Conservation (phyloP, 495 filamentous ascomycete genomes). For the Jackrogersella multiformis region DNA sequence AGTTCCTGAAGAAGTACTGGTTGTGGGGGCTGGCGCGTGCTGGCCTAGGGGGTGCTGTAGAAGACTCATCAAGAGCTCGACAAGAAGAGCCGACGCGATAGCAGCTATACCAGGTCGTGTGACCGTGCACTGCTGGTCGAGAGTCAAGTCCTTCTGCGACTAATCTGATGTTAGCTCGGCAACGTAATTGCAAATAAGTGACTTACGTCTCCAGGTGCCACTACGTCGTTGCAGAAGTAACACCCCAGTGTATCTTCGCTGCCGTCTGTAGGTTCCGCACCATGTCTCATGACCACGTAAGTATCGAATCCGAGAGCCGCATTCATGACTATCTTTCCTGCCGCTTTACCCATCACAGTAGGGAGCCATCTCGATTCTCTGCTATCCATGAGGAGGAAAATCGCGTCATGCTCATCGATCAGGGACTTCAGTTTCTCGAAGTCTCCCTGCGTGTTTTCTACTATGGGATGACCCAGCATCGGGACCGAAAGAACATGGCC, state of each 20-base stretch:
- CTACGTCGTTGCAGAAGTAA: conserved; percentile 98
- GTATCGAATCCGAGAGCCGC: conserved; percentile 95
- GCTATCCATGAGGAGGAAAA: conserved; percentile 97
- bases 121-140: conserved; percentile 98
- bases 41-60: conserved; percentile 80
- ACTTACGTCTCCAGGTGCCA: conserved; percentile 91
- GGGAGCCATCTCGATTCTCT: conserved; percentile 94
- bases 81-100: conserved; percentile 90
- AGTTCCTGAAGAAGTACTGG: conserved; percentile 37
- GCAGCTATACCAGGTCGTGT: conserved; percentile 92
- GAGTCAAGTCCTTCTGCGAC: conserved; percentile 91
- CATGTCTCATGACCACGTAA: conserved; percentile 97
- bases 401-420: conserved; percentile 86
- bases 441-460: conserved; percentile 73
- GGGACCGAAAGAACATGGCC: conserved; percentile 87
- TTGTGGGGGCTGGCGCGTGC: conserved; percentile 64
- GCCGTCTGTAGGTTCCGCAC: conserved; percentile 63
- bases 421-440: conserved; percentile 78
- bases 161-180: conserved; percentile 59
- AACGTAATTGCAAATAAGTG: neutral
- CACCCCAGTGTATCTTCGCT: conserved; percentile 78
- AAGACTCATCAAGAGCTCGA: conserved; percentile 87
- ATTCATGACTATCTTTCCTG: conserved; percentile 94
- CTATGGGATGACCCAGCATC: conserved; percentile 91
- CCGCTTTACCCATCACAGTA: conserved; percentile 95